phyloP scores from a whole-genome alignment of 2,329 filamentous ascomycete genomes.

The Hymenoscyphus fructigenus region DNA sequence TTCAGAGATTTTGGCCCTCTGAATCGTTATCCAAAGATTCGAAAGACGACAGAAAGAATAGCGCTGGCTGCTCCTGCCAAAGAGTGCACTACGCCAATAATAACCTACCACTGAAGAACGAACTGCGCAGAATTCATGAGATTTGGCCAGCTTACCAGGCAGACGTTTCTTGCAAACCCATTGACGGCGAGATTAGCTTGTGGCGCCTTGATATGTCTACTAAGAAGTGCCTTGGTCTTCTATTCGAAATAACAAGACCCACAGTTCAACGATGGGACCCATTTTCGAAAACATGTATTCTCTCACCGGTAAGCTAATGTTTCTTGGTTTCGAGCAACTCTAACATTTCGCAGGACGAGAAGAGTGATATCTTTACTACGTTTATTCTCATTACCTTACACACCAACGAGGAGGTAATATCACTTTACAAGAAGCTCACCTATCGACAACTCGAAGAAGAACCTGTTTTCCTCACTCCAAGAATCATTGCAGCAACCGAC shows the following conservation, averaged over 20 bases:
- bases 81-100: background rate
- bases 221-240: background rate
- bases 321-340: background rate
- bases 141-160: background rate
- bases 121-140: background rate
- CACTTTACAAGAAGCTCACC: background rate
- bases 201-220: background rate
- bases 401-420: background rate
- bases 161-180: background rate
- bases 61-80: background rate
- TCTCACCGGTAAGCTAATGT: background rate
- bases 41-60: background rate
- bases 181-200: background rate
- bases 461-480: background rate
- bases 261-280: background rate
- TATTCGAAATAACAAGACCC: background rate
- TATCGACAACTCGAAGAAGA: background rate
- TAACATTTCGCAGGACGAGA: background rate
- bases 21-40: background rate
- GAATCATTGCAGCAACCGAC: background rate
- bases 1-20: background rate
- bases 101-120: background rate
- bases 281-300: background rate
- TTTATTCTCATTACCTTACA: background rate
- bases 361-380: background rate